A percentile compares a stretch with the other conserved stretches of the same genome.
Evolutionary conservation across 495 filamentous ascomycete genomes (phyloP).

Genomic region (Eremomyces bilateralis): DNA sequence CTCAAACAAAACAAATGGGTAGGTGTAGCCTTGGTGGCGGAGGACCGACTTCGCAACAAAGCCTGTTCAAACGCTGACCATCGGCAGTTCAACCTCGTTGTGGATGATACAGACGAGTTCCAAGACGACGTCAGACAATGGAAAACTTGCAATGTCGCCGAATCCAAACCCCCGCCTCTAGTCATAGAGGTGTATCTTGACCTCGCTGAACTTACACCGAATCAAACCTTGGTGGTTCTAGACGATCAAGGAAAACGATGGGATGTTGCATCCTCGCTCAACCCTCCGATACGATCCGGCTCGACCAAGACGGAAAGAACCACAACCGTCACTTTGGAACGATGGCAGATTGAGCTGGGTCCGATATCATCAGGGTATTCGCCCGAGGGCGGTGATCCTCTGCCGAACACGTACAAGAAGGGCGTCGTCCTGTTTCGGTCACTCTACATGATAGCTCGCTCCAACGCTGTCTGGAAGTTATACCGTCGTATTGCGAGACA

Average conservation of each 20-base stretch:
- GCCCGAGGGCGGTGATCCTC: constrained; percentile 42
- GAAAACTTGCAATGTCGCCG: constrained; percentile 52
- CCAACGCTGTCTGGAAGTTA: constrained; percentile 71
- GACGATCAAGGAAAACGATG: constrained; percentile 79
- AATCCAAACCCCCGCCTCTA: constrained; percentile 62
- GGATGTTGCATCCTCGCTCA: constrained; percentile 73
- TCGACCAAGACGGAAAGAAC: constrained; percentile 30
- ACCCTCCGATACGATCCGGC: constrained; percentile 29
- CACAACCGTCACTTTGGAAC: constrained; percentile 59
- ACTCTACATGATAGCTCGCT: constrained; percentile 62
- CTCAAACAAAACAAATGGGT: constrained; percentile 85
- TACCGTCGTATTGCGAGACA: constrained; percentile 35
- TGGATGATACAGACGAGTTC: constrained; percentile 77
- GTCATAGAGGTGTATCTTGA: constrained; percentile 84
- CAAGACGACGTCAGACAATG: constrained; percentile 59
- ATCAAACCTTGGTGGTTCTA: constrained; percentile 65
- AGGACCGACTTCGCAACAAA: background rate
- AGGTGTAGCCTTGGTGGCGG: constrained; percentile 20
- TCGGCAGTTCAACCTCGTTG: constrained; percentile 71
- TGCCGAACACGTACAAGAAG: constrained; percentile 90
- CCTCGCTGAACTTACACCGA: constrained; percentile 53
- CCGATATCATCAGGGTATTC: constrained; percentile 18
- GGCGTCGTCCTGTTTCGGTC: constrained; percentile 84
- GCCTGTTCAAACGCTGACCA: constrained; percentile 8
- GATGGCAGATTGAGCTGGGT: constrained; percentile 52